A percentile compares a stretch with the other conserved stretches of the same genome.
phyloP scores from a whole-genome alignment of 805 yeast genomes.

The Teunomyces kruisii region DNA sequence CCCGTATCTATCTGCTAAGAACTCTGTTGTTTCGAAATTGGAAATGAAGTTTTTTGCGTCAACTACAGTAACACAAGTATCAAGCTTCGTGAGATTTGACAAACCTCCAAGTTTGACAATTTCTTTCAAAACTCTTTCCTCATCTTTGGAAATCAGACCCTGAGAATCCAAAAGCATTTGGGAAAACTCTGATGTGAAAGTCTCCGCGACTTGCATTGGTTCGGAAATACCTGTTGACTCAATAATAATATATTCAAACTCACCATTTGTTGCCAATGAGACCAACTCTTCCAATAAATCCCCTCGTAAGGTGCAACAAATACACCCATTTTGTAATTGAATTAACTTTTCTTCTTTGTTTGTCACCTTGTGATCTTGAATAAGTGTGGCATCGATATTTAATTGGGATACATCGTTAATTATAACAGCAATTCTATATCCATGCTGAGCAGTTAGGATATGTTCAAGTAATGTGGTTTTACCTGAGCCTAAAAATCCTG shows the following conservation, averaged over 20 bases:
- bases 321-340: constrained; percentile 49
- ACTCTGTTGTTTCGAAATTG: constrained; percentile 46
- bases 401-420: constrained; percentile 46
- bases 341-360: constrained; percentile 44
- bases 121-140: constrained; percentile 17
- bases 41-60: constrained; percentile 42
- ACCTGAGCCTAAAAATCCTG: constrained; percentile 49
- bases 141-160: constrained; percentile 16
- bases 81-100: constrained; percentile 36
- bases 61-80: constrained; percentile 48
- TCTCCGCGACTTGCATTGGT: constrained; percentile 53
- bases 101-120: constrained; percentile 42
- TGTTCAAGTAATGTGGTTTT: constrained; percentile 47
- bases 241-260: constrained; percentile 43
- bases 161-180: constrained; percentile 28
- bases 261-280: constrained; percentile 29
- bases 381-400: constrained; percentile 44
- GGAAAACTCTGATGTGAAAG: constrained; percentile 44
- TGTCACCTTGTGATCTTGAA: constrained; percentile 38
- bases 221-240: constrained; percentile 50
- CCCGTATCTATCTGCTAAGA: constrained; percentile 40
- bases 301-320: constrained; percentile 49
- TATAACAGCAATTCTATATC: constrained; percentile 44
- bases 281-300: constrained; percentile 46
- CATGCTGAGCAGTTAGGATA: constrained; percentile 40